phyloP scores from a whole-genome alignment of 495 filamentous ascomycete species.

The Endocarpon pusillum region DNA sequence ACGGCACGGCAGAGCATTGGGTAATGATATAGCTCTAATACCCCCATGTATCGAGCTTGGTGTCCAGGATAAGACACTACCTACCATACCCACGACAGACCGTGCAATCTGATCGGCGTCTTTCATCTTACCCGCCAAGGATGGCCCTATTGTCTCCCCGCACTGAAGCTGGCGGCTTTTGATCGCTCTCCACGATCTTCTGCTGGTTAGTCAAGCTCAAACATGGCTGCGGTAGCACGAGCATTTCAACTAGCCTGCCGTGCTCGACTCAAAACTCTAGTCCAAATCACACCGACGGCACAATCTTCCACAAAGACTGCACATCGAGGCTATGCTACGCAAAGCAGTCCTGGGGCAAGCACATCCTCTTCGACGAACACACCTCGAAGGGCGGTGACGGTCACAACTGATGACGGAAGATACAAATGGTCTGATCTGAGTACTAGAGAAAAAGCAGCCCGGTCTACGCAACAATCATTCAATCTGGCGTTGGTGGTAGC shows the following conservation, averaged over 20 bases:
- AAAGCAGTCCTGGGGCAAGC: slow-evolving; percentile 25
- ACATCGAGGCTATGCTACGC: slow-evolving; percentile 43
- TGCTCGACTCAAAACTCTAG: not conserved
- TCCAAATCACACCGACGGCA: not conserved
- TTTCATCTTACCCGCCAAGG: too few relatives aligned
- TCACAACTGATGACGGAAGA: slow-evolving; percentile 65
- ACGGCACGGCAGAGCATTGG: too few relatives aligned
- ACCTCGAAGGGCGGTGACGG: slow-evolving; percentile 49
- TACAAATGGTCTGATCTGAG: slow-evolving; percentile 67
- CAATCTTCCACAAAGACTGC: slow-evolving; percentile 9
- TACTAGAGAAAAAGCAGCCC: slow-evolving; percentile 56
- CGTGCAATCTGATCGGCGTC: too few relatives aligned
- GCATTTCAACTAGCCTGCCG: not conserved
- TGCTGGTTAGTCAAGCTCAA: not conserved
- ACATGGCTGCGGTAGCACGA: not conserved
- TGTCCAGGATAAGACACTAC: too few relatives aligned
- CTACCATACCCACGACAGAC: too few relatives aligned
- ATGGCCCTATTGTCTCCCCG: not conserved
- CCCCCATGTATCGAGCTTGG: too few relatives aligned
- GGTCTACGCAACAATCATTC: slow-evolving; percentile 78
- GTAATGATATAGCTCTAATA: too few relatives aligned
- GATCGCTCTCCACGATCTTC: not conserved
- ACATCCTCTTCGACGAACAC: slow-evolving; percentile 10
- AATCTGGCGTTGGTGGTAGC: slow-evolving; percentile 65
- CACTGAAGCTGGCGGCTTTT: not conserved